Evolutionary conservation across 1,284 basidiomycete species (phyloP), one percentile per base, ranked within the genome.

Genomic region (Gymnopus androsaceus): DNA sequence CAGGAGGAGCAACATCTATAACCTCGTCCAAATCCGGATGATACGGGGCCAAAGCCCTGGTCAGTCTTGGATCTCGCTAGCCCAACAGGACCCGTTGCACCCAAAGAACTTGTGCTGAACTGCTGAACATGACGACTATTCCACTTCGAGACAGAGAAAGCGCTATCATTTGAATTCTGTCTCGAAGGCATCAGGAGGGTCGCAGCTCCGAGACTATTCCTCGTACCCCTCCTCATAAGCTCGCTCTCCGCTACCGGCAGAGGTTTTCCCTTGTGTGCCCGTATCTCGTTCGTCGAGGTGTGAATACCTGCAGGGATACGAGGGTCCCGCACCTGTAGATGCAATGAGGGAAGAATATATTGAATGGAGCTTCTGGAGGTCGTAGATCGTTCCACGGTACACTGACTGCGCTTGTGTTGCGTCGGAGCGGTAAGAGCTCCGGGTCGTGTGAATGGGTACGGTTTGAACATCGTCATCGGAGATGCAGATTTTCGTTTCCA

Each of bases 191-290:
- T 27, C 12, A 46, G 33, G 17, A 48, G 19, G n/a, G 30, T 21
- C 3, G 12, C 3, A 33, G 46, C n/a, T 4, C 46, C 46, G 17
- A 47, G 7, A 4, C 28, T 25, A 7, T 36, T 48, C 40, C 51
- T 40, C 23, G 44, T n/a, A 23, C 51, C 51, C 25, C 51, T 52
- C 28, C 51, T 41, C 51, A 52, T 52, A 14, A 52, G 28, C 51
- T 52, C 51, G n/a, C 37, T 41, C n/a, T 52, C 51, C 11, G 27
- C 25, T 2, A 52, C 51, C 19, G 51, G 40, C 19, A 52, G 23
- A 6, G 51, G 40, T 23, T 40, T 52, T 30, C 30, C 51, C 31
- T 25, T 36, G 15, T 45, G 23, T 36, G 27, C 28, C 23, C 37
- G 11, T 4, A 53, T 36, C 0, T 53, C 51, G n/a, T 23, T 53